Evolutionary conservation across 2,329 filamentous ascomycete species (phyloP).

Genomic region (Davidsoniella virescens): DNA sequence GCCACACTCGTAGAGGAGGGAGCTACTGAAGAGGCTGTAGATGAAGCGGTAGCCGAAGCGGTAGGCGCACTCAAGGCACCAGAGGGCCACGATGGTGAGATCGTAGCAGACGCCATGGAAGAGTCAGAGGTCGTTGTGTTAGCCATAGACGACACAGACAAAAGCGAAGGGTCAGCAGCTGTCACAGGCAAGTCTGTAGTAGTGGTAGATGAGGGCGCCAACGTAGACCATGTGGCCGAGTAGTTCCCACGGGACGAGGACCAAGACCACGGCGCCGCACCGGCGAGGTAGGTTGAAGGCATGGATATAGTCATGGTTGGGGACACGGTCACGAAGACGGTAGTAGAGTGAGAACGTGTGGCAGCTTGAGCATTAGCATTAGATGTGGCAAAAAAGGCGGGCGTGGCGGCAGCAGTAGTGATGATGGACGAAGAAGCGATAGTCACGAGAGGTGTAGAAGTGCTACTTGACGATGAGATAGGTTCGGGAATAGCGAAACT

Average conservation of each 20-base stretch:
- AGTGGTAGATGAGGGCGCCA: background rate
- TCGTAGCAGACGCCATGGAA: background rate
- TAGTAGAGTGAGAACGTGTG: background rate
- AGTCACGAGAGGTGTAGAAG: background rate
- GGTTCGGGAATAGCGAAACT: background rate
- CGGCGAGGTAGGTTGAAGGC: constrained; percentile 1
- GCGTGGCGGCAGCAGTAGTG: background rate
- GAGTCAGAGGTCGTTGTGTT: background rate
- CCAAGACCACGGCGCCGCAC: constrained; percentile 1
- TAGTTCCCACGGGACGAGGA: constrained; percentile 2
- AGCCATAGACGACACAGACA: background rate
- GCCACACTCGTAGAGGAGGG: background rate
- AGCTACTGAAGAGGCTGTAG: background rate
- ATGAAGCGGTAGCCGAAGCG: background rate
- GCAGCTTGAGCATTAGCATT: no score
- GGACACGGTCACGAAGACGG: constrained; percentile 4
- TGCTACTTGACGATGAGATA: background rate
- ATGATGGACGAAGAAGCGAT: background rate
- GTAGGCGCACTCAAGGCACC: constrained; percentile 1
- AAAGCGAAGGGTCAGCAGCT: background rate
- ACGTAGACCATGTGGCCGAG: constrained; percentile 4
- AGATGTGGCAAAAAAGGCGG: background rate
- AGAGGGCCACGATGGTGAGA: constrained; percentile 7
- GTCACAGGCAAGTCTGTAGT: background rate
- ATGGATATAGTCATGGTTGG: background rate